Evolutionary conservation across 1,284 basidiomycete species (phyloP), one percentile per base, ranked within the genome.

Genomic region (Exsudoporus floridanus): DNA sequence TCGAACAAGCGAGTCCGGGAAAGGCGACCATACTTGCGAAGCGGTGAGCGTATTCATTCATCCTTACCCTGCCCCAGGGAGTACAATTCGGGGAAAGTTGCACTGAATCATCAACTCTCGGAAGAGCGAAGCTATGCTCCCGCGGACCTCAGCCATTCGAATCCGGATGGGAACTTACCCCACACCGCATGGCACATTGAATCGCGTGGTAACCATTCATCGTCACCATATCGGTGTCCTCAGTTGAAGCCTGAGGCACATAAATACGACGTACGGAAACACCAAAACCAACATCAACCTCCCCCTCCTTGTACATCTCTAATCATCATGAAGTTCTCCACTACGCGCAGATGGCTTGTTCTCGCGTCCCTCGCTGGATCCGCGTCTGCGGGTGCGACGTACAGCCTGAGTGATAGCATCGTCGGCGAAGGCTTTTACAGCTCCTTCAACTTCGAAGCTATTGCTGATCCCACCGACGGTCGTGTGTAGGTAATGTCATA

Each of bases 381-480:
- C 6, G 52, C 71, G 8, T 67, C 77, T 36, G 58, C 61, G 0
- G 67, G 62, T 12, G 67, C 65, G 10, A 67, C 61, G 1, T 80
- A 80, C 54, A 56, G 56, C 49, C 55, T 73, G 45, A 57, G 62
- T 4, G 73, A 78, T 33, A 67, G 53, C 23, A 69, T 79, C 48
- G 60, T 74, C n/a, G 80, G 79, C 7, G 56, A 66, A 1, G 66
- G 49, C 5, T 82, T 81, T 54, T 73, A 74, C 54, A 56, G 53
- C 28, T 55, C 66, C 18, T 82, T 81, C 64, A 62, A 64, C 41
- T 78, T 77, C 51, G 64, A 79, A 52, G 73, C 72, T 28, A 75
- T 77, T 34, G 16, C 68, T 0, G 79, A 80, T 60, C 80, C 77
- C 5, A 79, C 78, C 5, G 37, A 73, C 34, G 80, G 79, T 19